Evolutionary conservation across 768 basidiomycete species (phyloP).

Genomic region (Punctularia strigosozonata): DNA sequence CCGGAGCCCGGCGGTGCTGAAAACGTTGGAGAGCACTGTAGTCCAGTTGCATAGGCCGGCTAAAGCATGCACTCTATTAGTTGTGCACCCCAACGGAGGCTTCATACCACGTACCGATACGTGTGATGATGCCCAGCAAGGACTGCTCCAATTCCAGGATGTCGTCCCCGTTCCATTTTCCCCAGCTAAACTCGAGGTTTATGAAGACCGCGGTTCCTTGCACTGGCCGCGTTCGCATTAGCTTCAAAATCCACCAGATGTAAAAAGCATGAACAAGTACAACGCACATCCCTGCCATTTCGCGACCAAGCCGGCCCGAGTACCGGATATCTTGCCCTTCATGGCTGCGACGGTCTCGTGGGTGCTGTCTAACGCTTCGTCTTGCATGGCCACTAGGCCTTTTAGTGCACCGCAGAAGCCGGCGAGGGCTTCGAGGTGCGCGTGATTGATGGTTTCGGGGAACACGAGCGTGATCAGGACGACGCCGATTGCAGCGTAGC

Average conservation of each 20-base stretch:
- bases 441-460: slow-evolving; percentile 38
- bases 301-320: slow-evolving; percentile 12
- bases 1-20: no score
- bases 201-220: slow-evolving; percentile 22
- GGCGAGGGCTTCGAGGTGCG: slow-evolving; percentile 19
- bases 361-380: slow-evolving; percentile 14
- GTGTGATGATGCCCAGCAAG: slow-evolving; percentile 20
- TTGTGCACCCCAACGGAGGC: no score
- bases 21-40: slow-evolving; percentile 21
- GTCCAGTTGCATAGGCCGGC: slow-evolving; percentile 18
- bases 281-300: slow-evolving; percentile 19
- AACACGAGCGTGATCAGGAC: slow-evolving; percentile 34
- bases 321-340: slow-evolving; percentile 9
- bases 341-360: slow-evolving; percentile 12
- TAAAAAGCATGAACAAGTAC: neutral
- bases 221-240: slow-evolving; percentile 15
- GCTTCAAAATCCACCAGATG: neutral
- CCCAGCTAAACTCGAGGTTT: slow-evolving; percentile 31
- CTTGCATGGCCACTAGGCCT: slow-evolving; percentile 20
- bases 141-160: slow-evolving; percentile 24
- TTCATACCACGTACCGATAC: slow-evolving; percentile 25
- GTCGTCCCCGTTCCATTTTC: slow-evolving; percentile 34
- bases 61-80: no score
- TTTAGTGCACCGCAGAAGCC: slow-evolving; percentile 19
- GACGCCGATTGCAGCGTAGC: slow-evolving; percentile 38